Conservation (phyloP, 331 rosid species). For the Acacia pycnantha region DNA sequence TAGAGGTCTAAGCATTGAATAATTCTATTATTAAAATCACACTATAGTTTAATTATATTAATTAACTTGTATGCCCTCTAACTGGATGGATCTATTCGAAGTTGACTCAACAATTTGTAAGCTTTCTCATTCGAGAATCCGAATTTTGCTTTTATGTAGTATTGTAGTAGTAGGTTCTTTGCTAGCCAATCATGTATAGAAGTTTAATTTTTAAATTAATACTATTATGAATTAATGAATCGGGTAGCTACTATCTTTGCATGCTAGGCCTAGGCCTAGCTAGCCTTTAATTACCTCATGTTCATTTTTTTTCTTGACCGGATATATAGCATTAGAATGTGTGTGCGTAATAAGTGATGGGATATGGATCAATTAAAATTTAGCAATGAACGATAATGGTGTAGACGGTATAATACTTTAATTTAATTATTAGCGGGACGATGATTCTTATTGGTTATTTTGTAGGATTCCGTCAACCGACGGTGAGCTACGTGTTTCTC, state of each 20-base stretch:
- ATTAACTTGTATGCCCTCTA: neutral
- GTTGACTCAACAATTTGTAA: constrained; percentile 43
- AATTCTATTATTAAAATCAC: neutral
- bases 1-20: constrained; percentile 17
- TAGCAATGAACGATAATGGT: neutral
- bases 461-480: constrained; percentile 35
- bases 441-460: neutral
- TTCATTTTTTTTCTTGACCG: neutral
- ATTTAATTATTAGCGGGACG: neutral
- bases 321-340: constrained; percentile 4
- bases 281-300: neutral
- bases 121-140: constrained; percentile 31
- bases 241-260: constrained; percentile 8
- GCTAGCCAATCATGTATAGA: neutral
- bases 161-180: neutral
- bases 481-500: constrained; percentile 1
- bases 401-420: neutral
- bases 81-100: constrained; percentile 39
- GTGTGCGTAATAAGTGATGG: constrained; percentile 22
- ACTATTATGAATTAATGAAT: neutral
- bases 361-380: constrained; percentile 6
- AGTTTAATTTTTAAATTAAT: neutral
- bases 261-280: neutral
- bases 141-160: constrained; percentile 35
- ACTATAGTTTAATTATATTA: neutral